These are phyloP conservation scores for Amylostereum areolatum DNA, from an alignment of 1,284 basidiomycete genomes.

Conservation along the genomic window DNA sequence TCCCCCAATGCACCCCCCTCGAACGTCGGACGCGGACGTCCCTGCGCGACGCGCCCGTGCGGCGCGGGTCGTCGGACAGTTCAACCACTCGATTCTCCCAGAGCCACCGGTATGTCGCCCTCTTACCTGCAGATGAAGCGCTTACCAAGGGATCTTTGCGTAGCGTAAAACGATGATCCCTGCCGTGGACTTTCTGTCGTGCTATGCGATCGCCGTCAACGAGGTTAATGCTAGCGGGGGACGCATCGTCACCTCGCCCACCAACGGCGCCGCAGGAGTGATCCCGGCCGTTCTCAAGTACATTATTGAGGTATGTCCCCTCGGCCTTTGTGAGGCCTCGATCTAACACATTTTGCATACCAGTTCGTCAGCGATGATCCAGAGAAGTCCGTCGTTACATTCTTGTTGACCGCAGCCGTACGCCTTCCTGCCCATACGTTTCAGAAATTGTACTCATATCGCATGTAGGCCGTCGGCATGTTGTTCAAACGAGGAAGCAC, in stretches of 20 bases:
- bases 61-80: slow-evolving; percentile 64
- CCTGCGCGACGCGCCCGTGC: slow-evolving; percentile 24
- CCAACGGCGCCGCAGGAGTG: slow-evolving; percentile 85
- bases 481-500: slow-evolving; percentile 96
- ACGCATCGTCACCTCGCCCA: slow-evolving; percentile 91
- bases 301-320: slow-evolving; percentile 59
- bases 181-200: slow-evolving; percentile 90
- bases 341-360: neutral
- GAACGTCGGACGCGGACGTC: neutral
- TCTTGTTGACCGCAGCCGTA: slow-evolving; percentile 78
- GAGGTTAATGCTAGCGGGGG: slow-evolving; percentile 91
- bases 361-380: slow-evolving; percentile 87
- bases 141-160: neutral
- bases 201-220: slow-evolving; percentile 89
- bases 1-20: slow-evolving; percentile 2
- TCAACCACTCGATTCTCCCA: slow-evolving; percentile 80
- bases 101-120: slow-evolving; percentile 64
- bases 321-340: neutral
- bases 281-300: slow-evolving; percentile 91
- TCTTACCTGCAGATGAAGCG: neutral
- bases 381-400: slow-evolving; percentile 81
- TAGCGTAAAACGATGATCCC: slow-evolving; percentile 84
- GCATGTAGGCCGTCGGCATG: slow-evolving; percentile 86
- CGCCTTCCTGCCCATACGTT: slow-evolving; percentile 18
- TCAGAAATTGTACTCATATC: slow-evolving; percentile 1